Conservation (phyloP, 1,284 basidiomycete species). For the Apiotrichum porosum region DNA sequence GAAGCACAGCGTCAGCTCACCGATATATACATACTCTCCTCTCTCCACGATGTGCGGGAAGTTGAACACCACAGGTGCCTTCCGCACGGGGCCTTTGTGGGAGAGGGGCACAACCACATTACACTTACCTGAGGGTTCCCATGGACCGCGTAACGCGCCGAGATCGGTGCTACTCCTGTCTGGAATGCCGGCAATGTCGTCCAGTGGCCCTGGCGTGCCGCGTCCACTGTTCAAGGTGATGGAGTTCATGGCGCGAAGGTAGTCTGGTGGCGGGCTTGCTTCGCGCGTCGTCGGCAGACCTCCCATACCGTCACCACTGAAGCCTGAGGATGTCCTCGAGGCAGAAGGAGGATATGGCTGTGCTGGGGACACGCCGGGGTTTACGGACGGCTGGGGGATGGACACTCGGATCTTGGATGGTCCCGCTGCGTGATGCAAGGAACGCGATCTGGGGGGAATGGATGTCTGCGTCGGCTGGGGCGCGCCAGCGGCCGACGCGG, state of each 20-base stretch:
- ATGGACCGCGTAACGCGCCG: constrained; percentile 7
- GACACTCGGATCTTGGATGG: constrained; percentile 8
- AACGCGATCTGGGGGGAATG: constrained; percentile 12
- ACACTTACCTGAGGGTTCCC: constrained; percentile 4
- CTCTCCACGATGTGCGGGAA: no score
- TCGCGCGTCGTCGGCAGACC: background rate
- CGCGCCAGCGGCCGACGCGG: no score
- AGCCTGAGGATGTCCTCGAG: background rate
- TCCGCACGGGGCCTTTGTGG: no score
- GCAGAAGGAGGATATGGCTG: background rate
- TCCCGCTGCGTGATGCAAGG: constrained; percentile 7
- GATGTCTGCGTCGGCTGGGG: background rate
- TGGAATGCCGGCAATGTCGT: constrained; percentile 25
- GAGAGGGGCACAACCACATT: no score
- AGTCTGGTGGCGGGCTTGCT: constrained; percentile 24
- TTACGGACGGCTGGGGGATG: constrained; percentile 10
- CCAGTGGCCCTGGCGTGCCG: constrained; percentile 11
- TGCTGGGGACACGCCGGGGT: background rate
- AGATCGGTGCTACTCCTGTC: constrained; percentile 9
- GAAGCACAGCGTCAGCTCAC: background rate
- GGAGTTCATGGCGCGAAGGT: constrained; percentile 19
- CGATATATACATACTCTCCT: no score
- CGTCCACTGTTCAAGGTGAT: constrained; percentile 21
- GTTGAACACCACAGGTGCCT: no score
- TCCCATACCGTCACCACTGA: no score